Base-by-base conservation (phyloP, 2,329 filamentous ascomycete species). In the Neopestalotiopsis sp. region DNA sequence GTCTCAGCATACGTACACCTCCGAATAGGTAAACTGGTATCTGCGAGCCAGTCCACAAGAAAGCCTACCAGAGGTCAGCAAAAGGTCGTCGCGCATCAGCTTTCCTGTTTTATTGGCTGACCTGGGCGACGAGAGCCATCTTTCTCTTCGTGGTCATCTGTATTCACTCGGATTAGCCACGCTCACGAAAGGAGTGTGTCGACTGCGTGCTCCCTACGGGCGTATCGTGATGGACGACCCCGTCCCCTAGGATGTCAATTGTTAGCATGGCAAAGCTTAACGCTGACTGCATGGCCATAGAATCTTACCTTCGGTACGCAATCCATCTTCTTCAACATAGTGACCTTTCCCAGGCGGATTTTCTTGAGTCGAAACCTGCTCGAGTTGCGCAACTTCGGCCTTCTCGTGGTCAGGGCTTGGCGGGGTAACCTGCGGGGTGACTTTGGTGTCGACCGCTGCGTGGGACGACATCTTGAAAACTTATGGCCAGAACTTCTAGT, bases 41-140 rank as follows among this genome's bases (percentile, higher is more conserved):
- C 71, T 90, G 88, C 66, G 83, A 87, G 42, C 87, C 87, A 63
- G 87, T 88, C 87, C 87, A 89, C 30, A 89, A 79, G 71, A 90
- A 89, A 6, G 86, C 86, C 87, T 68, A 88, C 14, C 34, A 30
- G 49, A 67, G 56, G 58, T 61, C 28, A 61, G 57, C 28, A 4
- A 20, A 20, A 38, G 30, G 17, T 53, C 45, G 45, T n/a, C 7
- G 84, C 72, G 56, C 89, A 80, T 65, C 82, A 82, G 83, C 34
- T 38, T 88, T 85, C 72, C 86, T 83, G 3, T 84, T 80, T 49
- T 75, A 78, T 71, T 82, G 81, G 82, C 84, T 87, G 84, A 68
- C 67, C 38, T 68, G 67, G 7, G 67, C 67, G 1, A 68, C 61
- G 12, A 68, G 67, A 17, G 67, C 67, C 67, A 68, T 68, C 20